These are phyloP conservation scores for Xylaria polymorpha DNA, from an alignment of 2,329 filamentous ascomycete species.

Conservation along the genomic window DNA sequence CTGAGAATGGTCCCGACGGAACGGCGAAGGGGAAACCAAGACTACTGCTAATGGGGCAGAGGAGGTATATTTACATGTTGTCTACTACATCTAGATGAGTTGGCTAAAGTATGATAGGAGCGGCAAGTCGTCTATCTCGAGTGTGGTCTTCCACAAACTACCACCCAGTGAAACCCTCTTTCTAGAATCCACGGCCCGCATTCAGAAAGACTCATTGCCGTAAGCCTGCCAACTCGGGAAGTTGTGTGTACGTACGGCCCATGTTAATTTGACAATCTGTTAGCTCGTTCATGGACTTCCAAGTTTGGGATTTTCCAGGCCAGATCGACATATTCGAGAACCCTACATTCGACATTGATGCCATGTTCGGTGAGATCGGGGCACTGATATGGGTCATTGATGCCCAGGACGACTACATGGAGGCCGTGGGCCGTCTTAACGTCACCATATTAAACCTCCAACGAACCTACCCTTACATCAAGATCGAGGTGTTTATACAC, in stretches of 20 bases:
- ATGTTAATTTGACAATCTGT: constrained; percentile 38
- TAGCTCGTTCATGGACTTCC: constrained; percentile 99
- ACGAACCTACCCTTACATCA: constrained; percentile 89
- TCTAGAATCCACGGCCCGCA: constrained; percentile 91
- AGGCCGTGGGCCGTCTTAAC: constrained; percentile 88
- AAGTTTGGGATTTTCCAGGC: constrained; percentile 97
- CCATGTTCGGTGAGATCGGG: constrained; percentile 93
- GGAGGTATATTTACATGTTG: constrained; percentile 71
- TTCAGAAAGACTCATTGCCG: constrained; percentile 96
- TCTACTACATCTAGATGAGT: background rate
- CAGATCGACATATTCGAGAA: constrained; percentile 92
- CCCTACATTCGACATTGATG: constrained; percentile 87
- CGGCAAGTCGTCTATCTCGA: constrained; percentile 97
- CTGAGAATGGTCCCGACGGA: constrained; percentile 58
- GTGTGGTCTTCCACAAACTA: constrained; percentile 98
- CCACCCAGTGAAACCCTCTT: constrained; percentile 96
- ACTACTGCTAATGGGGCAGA: constrained; percentile 92
- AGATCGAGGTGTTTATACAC: constrained; percentile 98
- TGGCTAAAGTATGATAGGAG: constrained; percentile 69
- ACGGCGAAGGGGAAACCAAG: constrained; percentile 79
- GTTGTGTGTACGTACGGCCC: background rate
- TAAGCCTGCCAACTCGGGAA: constrained; percentile 60
- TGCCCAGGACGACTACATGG: constrained; percentile 96
- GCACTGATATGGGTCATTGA: constrained; percentile 99
- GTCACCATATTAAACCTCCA: constrained; percentile 90